Evolutionary conservation across 768 basidiomycete genomes (phyloP).

Genomic region (Strobilomyces dryophilus): DNA sequence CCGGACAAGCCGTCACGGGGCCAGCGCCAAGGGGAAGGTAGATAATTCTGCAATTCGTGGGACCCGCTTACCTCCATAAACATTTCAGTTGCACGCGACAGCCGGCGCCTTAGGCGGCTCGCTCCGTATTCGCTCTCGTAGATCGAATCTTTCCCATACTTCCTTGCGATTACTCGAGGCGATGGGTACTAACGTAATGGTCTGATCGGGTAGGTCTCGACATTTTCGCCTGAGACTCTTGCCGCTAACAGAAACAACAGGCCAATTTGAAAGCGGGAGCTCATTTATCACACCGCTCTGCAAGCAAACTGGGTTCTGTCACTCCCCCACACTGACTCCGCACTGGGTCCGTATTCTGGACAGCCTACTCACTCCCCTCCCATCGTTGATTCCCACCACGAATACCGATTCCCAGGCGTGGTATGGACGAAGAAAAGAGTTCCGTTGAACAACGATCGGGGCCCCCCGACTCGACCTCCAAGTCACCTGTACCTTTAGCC

Average conservation of each 20-base stretch:
- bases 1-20: too few relatives aligned
- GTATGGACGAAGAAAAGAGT: conserved; percentile 22
- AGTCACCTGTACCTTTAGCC: conserved; percentile 11
- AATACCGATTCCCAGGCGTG: background rate
- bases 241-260: too few relatives aligned
- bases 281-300: background rate
- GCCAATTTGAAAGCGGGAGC: background rate
- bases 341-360: background rate
- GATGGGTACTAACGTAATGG: background rate
- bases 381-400: background rate
- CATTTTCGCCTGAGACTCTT: background rate
- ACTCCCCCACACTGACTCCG: background rate
- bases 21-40: background rate
- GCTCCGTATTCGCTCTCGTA: background rate
- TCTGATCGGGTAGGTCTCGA: background rate
- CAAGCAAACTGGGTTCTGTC: too few relatives aligned
- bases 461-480: background rate
- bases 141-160: background rate
- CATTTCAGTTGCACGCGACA: background rate
- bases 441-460: background rate
- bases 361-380: background rate
- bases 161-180: background rate
- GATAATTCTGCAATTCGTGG: background rate
- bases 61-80: background rate
- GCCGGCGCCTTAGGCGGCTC: too few relatives aligned